Evolutionary conservation across 257 asterid species (phyloP).

Genomic region (Plantago elongata): DNA sequence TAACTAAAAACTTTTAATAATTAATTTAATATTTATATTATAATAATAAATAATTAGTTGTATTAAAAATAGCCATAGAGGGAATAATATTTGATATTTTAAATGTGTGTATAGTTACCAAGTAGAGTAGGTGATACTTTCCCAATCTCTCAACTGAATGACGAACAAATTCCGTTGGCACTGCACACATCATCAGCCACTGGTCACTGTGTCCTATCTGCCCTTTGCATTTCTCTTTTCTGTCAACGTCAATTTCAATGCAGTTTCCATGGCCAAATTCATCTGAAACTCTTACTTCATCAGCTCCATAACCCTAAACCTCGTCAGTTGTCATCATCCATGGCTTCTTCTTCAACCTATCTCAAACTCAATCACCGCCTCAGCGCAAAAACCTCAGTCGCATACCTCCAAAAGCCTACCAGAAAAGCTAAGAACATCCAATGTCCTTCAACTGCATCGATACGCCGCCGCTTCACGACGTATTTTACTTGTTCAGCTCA

Average conservation of each 20-base stretch:
- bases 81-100: too few species aligned
- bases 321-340: not conserved
- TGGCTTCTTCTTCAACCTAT: conserved; percentile 16
- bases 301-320: not conserved
- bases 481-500: conserved; percentile 12
- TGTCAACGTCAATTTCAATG: conserved; percentile 12
- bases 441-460: conserved; percentile 18
- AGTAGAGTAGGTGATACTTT: too few species aligned
- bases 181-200: not conserved
- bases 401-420: conserved; percentile 24
- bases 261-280: not conserved
- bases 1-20: too few species aligned
- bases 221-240: not conserved
- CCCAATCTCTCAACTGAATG: too few species aligned
- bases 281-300: not conserved
- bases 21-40: too few species aligned
- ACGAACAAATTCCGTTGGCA: not conserved
- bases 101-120: too few species aligned
- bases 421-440: conserved; percentile 11
- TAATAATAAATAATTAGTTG: too few species aligned
- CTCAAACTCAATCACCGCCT: conserved; percentile 23
- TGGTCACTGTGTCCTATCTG: not conserved
- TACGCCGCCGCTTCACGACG: conserved; percentile 12
- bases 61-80: too few species aligned
- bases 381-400: conserved; percentile 28